These are phyloP conservation scores for Westerdykella sp. DNA, from an alignment of 2,329 filamentous ascomycete genomes.

Conservation along the genomic window DNA sequence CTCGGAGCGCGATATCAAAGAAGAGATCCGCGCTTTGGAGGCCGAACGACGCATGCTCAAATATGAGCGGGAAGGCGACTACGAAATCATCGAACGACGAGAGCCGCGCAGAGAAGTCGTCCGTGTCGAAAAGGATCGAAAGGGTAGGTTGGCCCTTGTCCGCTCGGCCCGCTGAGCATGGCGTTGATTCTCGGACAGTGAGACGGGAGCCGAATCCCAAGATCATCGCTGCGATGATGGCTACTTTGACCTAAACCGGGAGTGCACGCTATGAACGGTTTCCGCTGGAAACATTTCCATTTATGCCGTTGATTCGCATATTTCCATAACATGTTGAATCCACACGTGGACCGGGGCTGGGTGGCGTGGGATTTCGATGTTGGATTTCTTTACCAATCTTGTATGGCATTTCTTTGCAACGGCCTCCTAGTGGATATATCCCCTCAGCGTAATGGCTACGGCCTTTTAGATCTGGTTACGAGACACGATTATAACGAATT, in stretches of 20 bases:
- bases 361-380: no score
- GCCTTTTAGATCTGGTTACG: no score
- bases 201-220: slow-evolving; percentile 38
- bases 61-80: slow-evolving; percentile 52
- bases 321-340: no score
- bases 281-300: no score
- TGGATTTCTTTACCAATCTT: no score
- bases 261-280: not conserved
- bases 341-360: no score
- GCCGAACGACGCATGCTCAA: slow-evolving; percentile 55
- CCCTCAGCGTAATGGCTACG: no score
- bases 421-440: no score
- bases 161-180: slow-evolving; percentile 57
- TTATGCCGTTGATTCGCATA: no score
- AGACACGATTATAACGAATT: no score
- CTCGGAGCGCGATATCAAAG: slow-evolving; percentile 59
- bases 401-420: no score
- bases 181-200: slow-evolving; percentile 34
- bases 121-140: slow-evolving; percentile 80
- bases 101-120: slow-evolving; percentile 50
- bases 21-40: slow-evolving; percentile 67
- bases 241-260: slow-evolving; percentile 33
- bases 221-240: slow-evolving; percentile 41
- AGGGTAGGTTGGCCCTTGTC: slow-evolving; percentile 91
- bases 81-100: slow-evolving; percentile 47